Percentiles rank a stretch among this genome's conserved stretches.
phyloP scores from a whole-genome alignment of 202 grass and related monocot species.

The Elaeis oleifera region DNA sequence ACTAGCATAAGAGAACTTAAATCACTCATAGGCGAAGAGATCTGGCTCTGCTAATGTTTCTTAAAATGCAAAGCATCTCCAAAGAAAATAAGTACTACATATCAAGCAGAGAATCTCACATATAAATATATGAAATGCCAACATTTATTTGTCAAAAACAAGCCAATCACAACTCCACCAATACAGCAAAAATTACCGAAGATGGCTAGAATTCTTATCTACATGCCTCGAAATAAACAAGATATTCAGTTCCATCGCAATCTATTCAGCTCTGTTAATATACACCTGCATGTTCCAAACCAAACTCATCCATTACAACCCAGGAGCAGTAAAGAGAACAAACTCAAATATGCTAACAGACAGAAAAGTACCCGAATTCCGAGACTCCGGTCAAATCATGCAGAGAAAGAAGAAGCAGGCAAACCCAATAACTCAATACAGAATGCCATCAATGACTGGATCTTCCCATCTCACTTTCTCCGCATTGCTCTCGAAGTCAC shows the following conservation, averaged over 20 bases:
- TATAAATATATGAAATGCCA: conserved; percentile 6
- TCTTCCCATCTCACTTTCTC: not conserved
- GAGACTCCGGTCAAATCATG: not conserved
- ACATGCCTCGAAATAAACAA: conserved; percentile 74
- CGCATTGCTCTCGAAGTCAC: conserved; percentile 1
- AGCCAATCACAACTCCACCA: conserved; percentile 23
- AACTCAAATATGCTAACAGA: no score
- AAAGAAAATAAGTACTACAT: no score
- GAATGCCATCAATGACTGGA: not conserved
- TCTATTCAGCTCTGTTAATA: conserved; percentile 47
- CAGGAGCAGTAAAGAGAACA: not conserved
- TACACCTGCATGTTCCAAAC: conserved; percentile 43
- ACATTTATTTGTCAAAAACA: conserved; percentile 21
- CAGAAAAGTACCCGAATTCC: not conserved
- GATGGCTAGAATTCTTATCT: conserved; percentile 41
- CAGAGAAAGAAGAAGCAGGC: not conserved
- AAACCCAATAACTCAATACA: not conserved
- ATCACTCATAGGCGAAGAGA: no score
- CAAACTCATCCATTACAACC: conserved; percentile 14
- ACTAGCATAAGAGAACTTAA: no score
- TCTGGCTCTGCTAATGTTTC: no score
- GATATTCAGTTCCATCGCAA: conserved; percentile 29
- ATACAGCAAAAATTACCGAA: conserved; percentile 43
- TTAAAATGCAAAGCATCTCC: no score
- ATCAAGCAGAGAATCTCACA: no score